Base-by-base conservation (phyloP, 495 filamentous ascomycete species). In the Aspergillus egyptiacus region DNA sequence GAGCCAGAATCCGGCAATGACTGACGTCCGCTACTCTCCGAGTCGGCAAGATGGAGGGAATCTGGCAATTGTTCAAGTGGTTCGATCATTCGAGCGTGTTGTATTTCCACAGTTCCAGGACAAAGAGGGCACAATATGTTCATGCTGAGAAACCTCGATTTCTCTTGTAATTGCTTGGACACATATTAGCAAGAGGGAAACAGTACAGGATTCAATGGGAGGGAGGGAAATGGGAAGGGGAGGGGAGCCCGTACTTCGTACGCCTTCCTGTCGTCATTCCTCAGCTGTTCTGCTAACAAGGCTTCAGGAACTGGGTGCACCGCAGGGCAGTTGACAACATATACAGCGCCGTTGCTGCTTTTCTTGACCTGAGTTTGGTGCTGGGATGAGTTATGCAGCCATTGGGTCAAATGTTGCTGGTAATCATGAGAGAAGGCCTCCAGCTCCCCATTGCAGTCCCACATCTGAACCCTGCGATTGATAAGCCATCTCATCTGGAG, bases 371-470 rank as follows among this genome's bases (percentile, higher is more conserved):
- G 38, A 3, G 18, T 7, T 15, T 46, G 18, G 6, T 24, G 44
- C 11, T 39, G 35, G 2, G 38, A 50, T 6, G 57, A 59, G n/a
- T 33, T 50, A 20, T 56, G 57, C n/a, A 63, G 20, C 60, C 60
- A 63, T 43, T 58, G 46, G 14, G 51, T 55, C 18, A 63, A 39
- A 41, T 63, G 52, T 32, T 55, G 52, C 31, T 63, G 60, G 14
- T 63, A 63, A 18, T 63, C 54, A 23, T 58, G 60, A 10, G 57
- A 60, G 18, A 51, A 53, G 0, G 57, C 57, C 25, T 60, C 60
- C 3, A 63, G 31, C 28, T 63, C 60, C 27, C 60, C 60, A 42
- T 63, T 63, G 24, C 55, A 60, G 37, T 56, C 57, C 60, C 60
- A 63, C 28, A 63, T 31, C 36, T 63, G 60, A 15, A 63, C 55